Conservation (phyloP, 2,329 filamentous ascomycete species). For the Cladosporium sp. region DNA sequence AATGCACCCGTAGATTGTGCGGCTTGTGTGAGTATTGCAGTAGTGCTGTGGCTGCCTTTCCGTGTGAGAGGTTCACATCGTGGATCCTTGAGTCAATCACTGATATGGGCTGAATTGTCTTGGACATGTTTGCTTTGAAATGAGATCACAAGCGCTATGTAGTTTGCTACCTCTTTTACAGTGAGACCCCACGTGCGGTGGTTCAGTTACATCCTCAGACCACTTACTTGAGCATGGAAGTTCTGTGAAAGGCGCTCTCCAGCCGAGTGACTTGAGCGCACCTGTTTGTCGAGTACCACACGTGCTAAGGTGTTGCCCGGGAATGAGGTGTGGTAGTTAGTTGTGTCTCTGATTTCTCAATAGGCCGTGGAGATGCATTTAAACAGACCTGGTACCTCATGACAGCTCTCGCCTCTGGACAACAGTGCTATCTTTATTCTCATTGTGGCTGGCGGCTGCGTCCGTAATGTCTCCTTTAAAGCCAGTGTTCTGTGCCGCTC, state of each 20-base stretch:
- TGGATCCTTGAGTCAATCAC: neutral
- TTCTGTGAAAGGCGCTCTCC: too few species aligned
- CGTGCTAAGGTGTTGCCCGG: too few species aligned
- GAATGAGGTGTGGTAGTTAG: neutral
- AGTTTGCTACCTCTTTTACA: neutral
- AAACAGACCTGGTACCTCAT: neutral
- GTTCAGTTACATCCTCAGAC: neutral
- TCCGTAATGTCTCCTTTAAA: neutral
- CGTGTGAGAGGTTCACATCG: neutral
- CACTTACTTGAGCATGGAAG: too few species aligned
- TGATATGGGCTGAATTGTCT: too few species aligned
- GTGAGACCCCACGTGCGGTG: neutral
- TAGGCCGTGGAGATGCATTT: too few species aligned
- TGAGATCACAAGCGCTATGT: too few species aligned
- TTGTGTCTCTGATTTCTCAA: too few species aligned
- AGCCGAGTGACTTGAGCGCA: too few species aligned
- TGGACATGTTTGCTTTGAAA: too few species aligned
- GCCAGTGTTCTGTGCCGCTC: conserved; percentile 10
- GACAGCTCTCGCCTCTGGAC: neutral
- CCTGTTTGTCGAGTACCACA: too few species aligned
- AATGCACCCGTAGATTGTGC: neutral
- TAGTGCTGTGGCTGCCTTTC: neutral
- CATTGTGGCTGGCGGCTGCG: neutral
- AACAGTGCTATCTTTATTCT: neutral
- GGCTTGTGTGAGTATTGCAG: neutral